phyloP scores from a whole-genome alignment of 352 stramenopile species.

The Globisporangium sylvaticum region DNA sequence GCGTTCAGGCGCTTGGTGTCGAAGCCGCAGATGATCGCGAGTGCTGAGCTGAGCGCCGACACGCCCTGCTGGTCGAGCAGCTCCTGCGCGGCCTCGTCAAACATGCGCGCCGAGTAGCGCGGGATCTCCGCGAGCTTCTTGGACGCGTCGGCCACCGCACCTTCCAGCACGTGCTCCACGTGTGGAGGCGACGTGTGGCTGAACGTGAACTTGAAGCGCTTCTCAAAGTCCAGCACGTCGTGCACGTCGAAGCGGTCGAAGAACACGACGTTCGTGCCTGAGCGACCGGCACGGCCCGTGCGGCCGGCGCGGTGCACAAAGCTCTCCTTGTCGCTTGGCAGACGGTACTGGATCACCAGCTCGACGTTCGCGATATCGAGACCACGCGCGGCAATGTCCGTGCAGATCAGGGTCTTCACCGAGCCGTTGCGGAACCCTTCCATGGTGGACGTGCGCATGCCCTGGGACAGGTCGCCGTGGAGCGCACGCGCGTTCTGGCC shows the following conservation, averaged over 20 bases:
- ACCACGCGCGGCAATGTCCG: constrained; percentile 87
- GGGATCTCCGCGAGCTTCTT: constrained; percentile 53
- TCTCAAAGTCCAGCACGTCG: constrained; percentile 77
- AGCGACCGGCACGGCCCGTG: constrained; percentile 83
- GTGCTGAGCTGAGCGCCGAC: constrained; percentile 50
- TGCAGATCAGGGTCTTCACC: constrained; percentile 92
- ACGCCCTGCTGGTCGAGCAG: constrained; percentile 60
- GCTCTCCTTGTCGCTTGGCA: constrained; percentile 91
- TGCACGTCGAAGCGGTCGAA: constrained; percentile 61
- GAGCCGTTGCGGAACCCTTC: constrained; percentile 93
- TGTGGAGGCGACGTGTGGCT: constrained; percentile 45
- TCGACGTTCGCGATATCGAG: constrained; percentile 90
- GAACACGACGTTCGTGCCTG: constrained; percentile 84
- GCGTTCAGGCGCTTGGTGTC: constrained; percentile 60
- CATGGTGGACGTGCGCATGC: constrained; percentile 93
- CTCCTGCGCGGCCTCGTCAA: constrained; percentile 49
- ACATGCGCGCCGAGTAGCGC: constrained; percentile 38
- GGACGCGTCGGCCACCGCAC: constrained; percentile 43
- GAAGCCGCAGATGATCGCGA: constrained; percentile 75
- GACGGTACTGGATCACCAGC: constrained; percentile 92
- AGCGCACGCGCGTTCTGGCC: constrained; percentile 53
- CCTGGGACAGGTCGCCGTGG: constrained; percentile 78
- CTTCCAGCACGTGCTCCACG: constrained; percentile 60
- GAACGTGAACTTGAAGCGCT: constrained; percentile 76
- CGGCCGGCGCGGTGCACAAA: constrained; percentile 93